Conservation (phyloP, 1,139 yeast species). For the Nakaseomyces kungkrabaensis region DNA sequence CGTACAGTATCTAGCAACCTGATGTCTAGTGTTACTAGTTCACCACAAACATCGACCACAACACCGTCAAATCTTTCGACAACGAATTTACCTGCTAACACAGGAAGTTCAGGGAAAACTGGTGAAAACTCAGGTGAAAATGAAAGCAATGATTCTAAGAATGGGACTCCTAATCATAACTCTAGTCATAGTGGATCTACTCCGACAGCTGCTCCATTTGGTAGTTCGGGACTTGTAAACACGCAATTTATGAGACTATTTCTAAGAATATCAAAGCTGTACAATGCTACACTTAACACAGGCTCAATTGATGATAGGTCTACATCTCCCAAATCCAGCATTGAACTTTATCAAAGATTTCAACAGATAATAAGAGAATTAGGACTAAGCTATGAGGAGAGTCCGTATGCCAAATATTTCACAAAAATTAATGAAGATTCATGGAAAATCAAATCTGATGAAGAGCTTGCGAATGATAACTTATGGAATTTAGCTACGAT, state of each 20-base stretch:
- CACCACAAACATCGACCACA: slow-evolving; percentile 19
- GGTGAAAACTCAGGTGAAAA: not conserved
- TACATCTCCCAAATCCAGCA: slow-evolving; percentile 26
- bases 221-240: not conserved
- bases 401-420: slow-evolving; percentile 28
- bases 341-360: slow-evolving; percentile 28
- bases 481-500: slow-evolving; percentile 25
- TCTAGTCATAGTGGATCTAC: not conserved
- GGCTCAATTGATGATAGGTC: slow-evolving; percentile 22
- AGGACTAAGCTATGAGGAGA: slow-evolving; percentile 23
- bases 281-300: slow-evolving; percentile 21
- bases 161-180: not conserved
- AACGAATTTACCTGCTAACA: slow-evolving; percentile 1
- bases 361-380: slow-evolving; percentile 27
- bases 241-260: slow-evolving; percentile 18
- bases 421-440: slow-evolving; percentile 19
- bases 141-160: slow-evolving; percentile 4
- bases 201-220: not conserved
- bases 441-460: slow-evolving; percentile 26
- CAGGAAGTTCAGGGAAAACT: not conserved
- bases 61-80: slow-evolving; percentile 15
- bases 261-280: slow-evolving; percentile 21
- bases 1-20: slow-evolving; percentile 18
- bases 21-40: slow-evolving; percentile 14
- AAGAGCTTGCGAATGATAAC: slow-evolving; percentile 21